Conservation (phyloP, 192 early-diverging fungal genomes). For the Phlyctochytrium bullatum region DNA sequence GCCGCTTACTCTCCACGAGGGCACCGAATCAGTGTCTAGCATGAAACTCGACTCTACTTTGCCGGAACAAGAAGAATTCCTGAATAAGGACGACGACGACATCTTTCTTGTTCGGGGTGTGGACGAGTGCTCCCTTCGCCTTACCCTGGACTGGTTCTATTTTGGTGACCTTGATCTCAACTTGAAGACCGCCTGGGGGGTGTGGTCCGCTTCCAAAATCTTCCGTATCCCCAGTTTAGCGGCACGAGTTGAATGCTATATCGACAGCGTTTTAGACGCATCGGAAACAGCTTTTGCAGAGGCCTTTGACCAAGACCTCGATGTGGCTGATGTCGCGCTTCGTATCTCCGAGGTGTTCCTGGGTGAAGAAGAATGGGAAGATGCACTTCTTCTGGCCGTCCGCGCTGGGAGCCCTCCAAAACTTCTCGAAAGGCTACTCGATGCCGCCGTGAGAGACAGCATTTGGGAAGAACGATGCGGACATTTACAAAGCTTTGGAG, state of each 20-base stretch:
- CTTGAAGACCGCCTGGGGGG: neutral
- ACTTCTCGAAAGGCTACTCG: neutral
- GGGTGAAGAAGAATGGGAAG: neutral
- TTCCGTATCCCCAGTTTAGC: neutral
- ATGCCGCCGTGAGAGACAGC: neutral
- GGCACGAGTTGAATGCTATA: neutral
- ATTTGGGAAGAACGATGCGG: neutral
- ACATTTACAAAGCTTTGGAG: neutral
- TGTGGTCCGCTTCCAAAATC: neutral
- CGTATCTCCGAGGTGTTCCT: neutral
- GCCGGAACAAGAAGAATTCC: neutral
- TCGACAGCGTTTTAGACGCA: neutral
- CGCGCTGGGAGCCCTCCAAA: neutral
- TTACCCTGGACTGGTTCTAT: slow-evolving; percentile 8
- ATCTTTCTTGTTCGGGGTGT: neutral
- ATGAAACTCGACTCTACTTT: neutral
- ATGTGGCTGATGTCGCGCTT: neutral
- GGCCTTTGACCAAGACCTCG: neutral
- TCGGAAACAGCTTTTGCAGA: neutral
- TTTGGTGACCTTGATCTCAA: slow-evolving; percentile 7
- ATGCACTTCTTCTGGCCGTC: neutral
- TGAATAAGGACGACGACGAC: too few relatives aligned
- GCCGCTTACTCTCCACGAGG: neutral
- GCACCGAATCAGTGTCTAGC: neutral
- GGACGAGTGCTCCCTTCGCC: slow-evolving; percentile 1